Evolutionary conservation across 768 basidiomycete genomes (phyloP).

Genomic region (Tulasnella sp.): DNA sequence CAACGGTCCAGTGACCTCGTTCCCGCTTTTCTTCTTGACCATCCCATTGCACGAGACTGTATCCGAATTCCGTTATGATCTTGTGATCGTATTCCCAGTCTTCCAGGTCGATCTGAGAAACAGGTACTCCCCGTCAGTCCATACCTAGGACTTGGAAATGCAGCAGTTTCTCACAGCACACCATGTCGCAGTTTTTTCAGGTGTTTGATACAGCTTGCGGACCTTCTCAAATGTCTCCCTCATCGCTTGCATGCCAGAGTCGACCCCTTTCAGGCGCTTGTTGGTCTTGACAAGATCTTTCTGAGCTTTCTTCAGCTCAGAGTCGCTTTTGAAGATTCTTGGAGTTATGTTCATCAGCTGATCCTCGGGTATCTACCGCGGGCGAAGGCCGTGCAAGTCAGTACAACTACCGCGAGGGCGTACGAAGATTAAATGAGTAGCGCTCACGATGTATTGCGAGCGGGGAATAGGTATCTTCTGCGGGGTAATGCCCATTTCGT

Average conservation of each 20-base stretch:
- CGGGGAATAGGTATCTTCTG: conserved; percentile 67
- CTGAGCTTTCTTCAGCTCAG: conserved; percentile 54
- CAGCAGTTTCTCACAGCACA: conserved; percentile 47
- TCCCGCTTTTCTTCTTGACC: conserved; percentile 48
- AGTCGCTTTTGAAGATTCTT: conserved; percentile 47
- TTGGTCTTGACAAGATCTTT: conserved; percentile 78
- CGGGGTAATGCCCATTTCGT: conserved; percentile 65
- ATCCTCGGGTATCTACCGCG: not conserved
- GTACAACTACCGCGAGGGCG: not conserved
- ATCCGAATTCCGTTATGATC: conserved; percentile 80
- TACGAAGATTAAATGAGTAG: no score
- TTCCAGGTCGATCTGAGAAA: conserved; percentile 57
- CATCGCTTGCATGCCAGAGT: conserved; percentile 52
- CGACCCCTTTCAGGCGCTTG: conserved; percentile 62
- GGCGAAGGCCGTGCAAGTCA: not conserved
- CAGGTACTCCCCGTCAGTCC: not conserved
- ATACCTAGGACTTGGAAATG: not conserved
- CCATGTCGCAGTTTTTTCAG: conserved; percentile 64
- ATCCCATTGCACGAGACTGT: conserved; percentile 57
- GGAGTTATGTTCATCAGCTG: not conserved
- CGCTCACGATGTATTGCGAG: conserved; percentile 57
- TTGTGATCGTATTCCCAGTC: conserved; percentile 75
- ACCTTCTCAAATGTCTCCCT: conserved; percentile 66
- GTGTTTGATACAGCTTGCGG: conserved; percentile 53
- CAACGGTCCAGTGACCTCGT: conserved; percentile 59